Evolutionary conservation across 164 flowering plant genomes (phyloP).

Genomic region (Magnolia changhungtana): DNA sequence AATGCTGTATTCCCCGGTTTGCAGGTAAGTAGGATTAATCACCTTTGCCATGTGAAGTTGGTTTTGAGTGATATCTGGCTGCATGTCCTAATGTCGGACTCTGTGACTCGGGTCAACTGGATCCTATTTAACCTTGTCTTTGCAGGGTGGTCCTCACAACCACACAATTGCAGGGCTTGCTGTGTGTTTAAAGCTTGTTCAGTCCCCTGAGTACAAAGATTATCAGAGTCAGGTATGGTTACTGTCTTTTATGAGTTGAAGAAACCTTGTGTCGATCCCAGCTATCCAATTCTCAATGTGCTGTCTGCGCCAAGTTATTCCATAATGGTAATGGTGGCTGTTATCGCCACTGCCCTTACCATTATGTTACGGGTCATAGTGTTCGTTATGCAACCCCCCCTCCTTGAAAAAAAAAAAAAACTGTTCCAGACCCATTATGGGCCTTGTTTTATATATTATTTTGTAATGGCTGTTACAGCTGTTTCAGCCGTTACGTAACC

Average conservation of each 20-base stretch:
- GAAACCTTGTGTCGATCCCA: neutral
- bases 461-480: neutral
- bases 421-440: too few relatives aligned
- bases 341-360: too few relatives aligned
- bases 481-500: neutral
- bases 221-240: slow-evolving; percentile 62
- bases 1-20: slow-evolving; percentile 93
- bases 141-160: slow-evolving; percentile 98
- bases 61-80: neutral
- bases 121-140: neutral
- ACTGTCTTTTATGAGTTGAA: neutral
- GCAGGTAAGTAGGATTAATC: slow-evolving; percentile 47
- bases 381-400: too few relatives aligned
- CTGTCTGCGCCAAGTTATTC: too few relatives aligned
- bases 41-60: neutral
- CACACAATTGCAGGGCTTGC: slow-evolving; percentile 89
- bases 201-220: slow-evolving; percentile 60
- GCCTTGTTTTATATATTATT: too few relatives aligned
- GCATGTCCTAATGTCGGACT: neutral
- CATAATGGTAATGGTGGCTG: too few relatives aligned
- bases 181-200: slow-evolving; percentile 69
- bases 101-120: neutral
- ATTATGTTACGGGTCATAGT: too few relatives aligned
- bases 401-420: too few relatives aligned
- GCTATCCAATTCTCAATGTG: too few relatives aligned